Conservation (phyloP, 805 yeast species). For the Candida pseudofarinosa region DNA sequence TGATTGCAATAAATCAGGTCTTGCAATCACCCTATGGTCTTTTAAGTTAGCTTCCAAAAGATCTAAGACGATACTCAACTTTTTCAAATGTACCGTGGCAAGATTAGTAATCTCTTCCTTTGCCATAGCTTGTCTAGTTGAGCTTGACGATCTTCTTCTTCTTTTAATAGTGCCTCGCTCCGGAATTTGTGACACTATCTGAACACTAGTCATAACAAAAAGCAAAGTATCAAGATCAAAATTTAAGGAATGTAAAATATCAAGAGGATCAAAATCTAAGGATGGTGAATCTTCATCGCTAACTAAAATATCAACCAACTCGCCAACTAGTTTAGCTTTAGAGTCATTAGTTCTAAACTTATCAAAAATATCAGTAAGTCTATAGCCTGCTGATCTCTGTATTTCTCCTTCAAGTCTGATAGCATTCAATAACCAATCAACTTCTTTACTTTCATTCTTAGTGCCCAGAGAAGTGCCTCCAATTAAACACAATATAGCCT, state of each 20-base stretch:
- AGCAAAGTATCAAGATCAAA: constrained; percentile 56
- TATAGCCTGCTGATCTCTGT: constrained; percentile 44
- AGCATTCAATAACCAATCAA: constrained; percentile 56
- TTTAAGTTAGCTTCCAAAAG: constrained; percentile 55
- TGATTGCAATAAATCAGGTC: constrained; percentile 45
- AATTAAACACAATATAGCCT: constrained; percentile 52
- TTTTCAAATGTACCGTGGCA: constrained; percentile 76
- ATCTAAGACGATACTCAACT: constrained; percentile 75
- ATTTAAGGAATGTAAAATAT: constrained; percentile 49
- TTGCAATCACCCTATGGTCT: constrained; percentile 25
- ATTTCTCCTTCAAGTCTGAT: constrained; percentile 38
- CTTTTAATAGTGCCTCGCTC: constrained; percentile 62
- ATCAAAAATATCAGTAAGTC: constrained; percentile 53
- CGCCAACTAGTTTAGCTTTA: constrained; percentile 50
- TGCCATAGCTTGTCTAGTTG: constrained; percentile 71
- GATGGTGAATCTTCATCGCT: constrained; percentile 22
- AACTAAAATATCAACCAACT: constrained; percentile 53
- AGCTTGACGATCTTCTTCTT: constrained; percentile 75
- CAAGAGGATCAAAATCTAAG: constrained; percentile 34
- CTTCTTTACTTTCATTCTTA: constrained; percentile 45
- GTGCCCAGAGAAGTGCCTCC: constrained; percentile 48
- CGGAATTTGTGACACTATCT: constrained; percentile 46
- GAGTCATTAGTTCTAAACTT: constrained; percentile 49
- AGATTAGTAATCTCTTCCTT: constrained; percentile 64
- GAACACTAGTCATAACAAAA: constrained; percentile 54